Evolutionary conservation across 345 rosid genomes (phyloP).

Genomic region (Dipteronia dyeriana): DNA sequence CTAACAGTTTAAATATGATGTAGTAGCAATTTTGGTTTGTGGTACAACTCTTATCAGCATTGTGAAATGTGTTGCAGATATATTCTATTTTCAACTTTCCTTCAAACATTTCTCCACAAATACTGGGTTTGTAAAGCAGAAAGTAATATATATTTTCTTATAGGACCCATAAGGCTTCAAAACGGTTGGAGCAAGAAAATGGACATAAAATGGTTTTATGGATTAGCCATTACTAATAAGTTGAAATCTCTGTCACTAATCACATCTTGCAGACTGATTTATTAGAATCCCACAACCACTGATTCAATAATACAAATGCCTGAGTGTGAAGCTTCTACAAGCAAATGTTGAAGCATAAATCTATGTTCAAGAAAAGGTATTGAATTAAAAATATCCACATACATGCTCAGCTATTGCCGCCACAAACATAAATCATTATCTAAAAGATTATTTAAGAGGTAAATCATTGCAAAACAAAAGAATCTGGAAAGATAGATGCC

Average conservation of each 20-base stretch:
- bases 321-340: not conserved
- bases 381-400: not conserved
- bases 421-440: not conserved
- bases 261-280: not conserved
- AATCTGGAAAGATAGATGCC: not conserved
- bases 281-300: not conserved
- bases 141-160: not conserved
- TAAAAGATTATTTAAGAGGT: not conserved
- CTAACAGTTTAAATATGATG: not conserved
- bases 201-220: not conserved
- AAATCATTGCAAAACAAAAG: not conserved
- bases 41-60: not conserved
- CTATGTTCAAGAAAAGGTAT: not conserved
- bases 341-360: not conserved
- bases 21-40: not conserved
- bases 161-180: not conserved
- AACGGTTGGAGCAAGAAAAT: not conserved
- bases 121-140: not conserved
- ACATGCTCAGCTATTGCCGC: not conserved
- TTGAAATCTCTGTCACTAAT: not conserved
- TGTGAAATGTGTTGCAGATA: not conserved
- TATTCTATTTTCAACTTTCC: not conserved
- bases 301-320: not conserved
- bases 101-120: not conserved
- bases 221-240: not conserved